Evolutionary conservation across 306 rosid genomes (phyloP), one percentile per base, ranked within the genome.

Genomic region (Astragalus glycyphyllos): DNA sequence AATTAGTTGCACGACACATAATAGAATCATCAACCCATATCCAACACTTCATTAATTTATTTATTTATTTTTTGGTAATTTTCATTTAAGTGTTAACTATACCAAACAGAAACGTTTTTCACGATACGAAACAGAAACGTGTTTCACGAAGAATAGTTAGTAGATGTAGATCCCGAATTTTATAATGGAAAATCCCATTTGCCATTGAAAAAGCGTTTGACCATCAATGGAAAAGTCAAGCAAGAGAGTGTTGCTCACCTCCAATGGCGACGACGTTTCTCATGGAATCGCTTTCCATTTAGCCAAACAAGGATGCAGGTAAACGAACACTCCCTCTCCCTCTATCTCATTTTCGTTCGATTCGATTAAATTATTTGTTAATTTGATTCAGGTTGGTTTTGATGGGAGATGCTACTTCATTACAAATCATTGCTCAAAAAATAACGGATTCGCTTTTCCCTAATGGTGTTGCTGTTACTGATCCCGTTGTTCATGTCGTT

Each of bases 221-320:
- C 9, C 2, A 7, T 8, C 0, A 61, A 61, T 82, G 86, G 74
- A 41, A 35, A 77, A 69, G 38, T 0, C 85, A 23, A 42, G 56
- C 0, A 90, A 86, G 86, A 84, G 65, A 34, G 93, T 93, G 48
- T 59, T 93, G 80, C 75, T 93, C 32, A 81, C 96, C 34, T 88
- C 90, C 7, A 83, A 75, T 34, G 98, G 85, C 35, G 97, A 93
- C 35, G 86, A 81, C 35, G 34, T 93, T 34, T 90, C 98, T 0
- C 69, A 68, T 58, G 86, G 68, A 71, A 85, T 93, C 11, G 90
- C 90, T n/a, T 69, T 84, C 45, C 79, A 89, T 26, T 77, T 93
- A 71, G 98, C 92, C 58, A 82, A 82, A 69, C 86, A 81, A 68
- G 98, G 98, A 7, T 86, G 96, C 98, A 86, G 97, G 98, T 90